Evolutionary conservation across 129 eudicot species (phyloP).

Genomic region (Flaveria sonorensis): DNA sequence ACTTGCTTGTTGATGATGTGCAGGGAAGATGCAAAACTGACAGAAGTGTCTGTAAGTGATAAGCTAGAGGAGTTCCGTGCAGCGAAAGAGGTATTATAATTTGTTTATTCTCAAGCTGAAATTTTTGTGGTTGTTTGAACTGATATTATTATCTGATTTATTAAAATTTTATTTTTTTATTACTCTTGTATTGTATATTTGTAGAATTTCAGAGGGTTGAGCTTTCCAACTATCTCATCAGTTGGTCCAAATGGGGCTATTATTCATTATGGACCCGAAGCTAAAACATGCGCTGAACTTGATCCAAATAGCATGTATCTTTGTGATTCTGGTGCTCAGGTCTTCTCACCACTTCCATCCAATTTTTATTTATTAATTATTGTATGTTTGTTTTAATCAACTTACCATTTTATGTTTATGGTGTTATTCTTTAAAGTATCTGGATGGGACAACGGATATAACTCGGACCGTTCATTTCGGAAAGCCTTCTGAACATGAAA

Average conservation of each 20-base stretch:
- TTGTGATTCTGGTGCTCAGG: constrained; percentile 98
- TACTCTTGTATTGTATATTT: constrained; percentile 8
- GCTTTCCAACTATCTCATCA: constrained; percentile 94
- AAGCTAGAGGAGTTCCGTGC: constrained; percentile 93
- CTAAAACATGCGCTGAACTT: constrained; percentile 83
- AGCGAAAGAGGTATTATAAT: constrained; percentile 70
- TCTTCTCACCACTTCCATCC: constrained; percentile 24
- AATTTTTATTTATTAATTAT: background rate
- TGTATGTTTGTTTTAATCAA: background rate
- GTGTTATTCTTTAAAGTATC: constrained; percentile 52
- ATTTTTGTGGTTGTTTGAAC: constrained; percentile 11
- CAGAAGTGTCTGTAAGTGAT: constrained; percentile 89
- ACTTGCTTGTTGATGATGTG: constrained; percentile 9
- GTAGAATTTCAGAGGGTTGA: constrained; percentile 93
- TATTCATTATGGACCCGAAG: constrained; percentile 79
- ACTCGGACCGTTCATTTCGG: constrained; percentile 98
- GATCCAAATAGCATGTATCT: constrained; percentile 86
- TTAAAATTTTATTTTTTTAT: background rate
- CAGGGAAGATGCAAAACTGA: constrained; percentile 63
- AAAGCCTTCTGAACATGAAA: constrained; percentile 86
- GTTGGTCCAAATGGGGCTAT: constrained; percentile 98
- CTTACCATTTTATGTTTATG: constrained; percentile 8
- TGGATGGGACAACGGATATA: constrained; percentile 97
- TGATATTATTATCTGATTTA: background rate
- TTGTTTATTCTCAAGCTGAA: background rate